phyloP scores from a whole-genome alignment of 306 rosid species.

The Coriaria nepalensis region DNA sequence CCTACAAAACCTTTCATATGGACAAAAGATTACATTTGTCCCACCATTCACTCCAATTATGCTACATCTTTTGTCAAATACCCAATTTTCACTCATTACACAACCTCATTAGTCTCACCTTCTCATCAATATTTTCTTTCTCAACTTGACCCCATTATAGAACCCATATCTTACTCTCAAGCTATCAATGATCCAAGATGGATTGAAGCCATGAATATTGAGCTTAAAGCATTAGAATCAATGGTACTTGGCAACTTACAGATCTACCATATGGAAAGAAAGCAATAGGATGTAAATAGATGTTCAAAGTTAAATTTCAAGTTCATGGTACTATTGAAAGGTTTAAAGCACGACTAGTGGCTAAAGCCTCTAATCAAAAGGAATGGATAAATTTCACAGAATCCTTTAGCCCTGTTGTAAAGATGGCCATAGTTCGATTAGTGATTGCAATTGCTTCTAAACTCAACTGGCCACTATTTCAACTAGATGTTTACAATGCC shows the following conservation, averaged over 20 bases:
- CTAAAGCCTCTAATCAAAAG: neutral
- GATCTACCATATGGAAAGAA: neutral
- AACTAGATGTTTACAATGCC: neutral
- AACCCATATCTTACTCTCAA: neutral
- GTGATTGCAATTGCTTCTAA: neutral
- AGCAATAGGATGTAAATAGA: neutral
- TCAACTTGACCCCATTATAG: neutral
- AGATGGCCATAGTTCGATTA: neutral
- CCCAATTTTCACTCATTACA: neutral
- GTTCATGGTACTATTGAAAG: slow-evolving; percentile 1
- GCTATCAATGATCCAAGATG: neutral
- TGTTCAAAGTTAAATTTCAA: neutral
- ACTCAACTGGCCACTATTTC: neutral
- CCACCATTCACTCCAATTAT: no score
- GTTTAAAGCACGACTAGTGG: neutral
- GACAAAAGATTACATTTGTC: no score
- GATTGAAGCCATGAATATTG: neutral
- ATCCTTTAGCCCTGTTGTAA: neutral
- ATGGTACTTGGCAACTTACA: neutral
- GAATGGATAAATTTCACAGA: neutral
- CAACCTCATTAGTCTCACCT: neutral
- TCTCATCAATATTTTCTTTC: neutral
- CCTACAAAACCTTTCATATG: no score
- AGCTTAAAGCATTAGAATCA: neutral
- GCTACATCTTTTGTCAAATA: no score